Percentiles rank a stretch among this genome's conserved stretches.
These are phyloP conservation scores for Sphaerulina vaccinii DNA, from an alignment of 2,329 filamentous ascomycete genomes.

Conservation along the genomic window DNA sequence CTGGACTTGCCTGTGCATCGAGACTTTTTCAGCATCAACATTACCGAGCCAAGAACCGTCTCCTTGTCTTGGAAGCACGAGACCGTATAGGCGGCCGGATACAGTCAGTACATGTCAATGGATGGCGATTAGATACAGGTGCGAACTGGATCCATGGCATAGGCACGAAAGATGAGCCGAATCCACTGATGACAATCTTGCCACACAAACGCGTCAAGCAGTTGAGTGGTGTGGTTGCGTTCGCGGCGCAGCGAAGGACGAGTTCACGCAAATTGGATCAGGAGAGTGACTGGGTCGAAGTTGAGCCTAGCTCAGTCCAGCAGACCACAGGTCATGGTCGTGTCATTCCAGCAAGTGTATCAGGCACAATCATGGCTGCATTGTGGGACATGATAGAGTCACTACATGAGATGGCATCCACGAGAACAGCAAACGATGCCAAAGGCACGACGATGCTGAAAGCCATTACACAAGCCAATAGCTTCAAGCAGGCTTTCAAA, in stretches of 20 bases:
- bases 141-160: slow-evolving; percentile 33
- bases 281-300: slow-evolving; percentile 1
- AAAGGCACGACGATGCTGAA: slow-evolving; percentile 23
- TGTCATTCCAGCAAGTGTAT: slow-evolving; percentile 20
- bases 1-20: slow-evolving; percentile 28
- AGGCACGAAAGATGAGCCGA: slow-evolving; percentile 26
- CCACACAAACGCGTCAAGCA: slow-evolving; percentile 23
- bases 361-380: slow-evolving; percentile 18
- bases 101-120: slow-evolving; percentile 25
- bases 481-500: slow-evolving; percentile 18
- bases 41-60: slow-evolving; percentile 13
- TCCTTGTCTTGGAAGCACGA: slow-evolving; percentile 28
- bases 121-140: slow-evolving; percentile 27
- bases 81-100: slow-evolving; percentile 31
- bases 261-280: background rate
- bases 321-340: slow-evolving; percentile 3
- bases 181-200: slow-evolving; percentile 28
- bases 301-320: background rate
- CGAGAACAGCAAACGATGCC: slow-evolving; percentile 14
- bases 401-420: slow-evolving; percentile 21
- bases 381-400: slow-evolving; percentile 25
- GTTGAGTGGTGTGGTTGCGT: slow-evolving; percentile 23
- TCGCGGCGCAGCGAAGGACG: slow-evolving; percentile 11
- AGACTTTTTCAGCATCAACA: slow-evolving; percentile 19
- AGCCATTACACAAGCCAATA: slow-evolving; percentile 16